phyloP scores from a whole-genome alignment of 306 rosid species.

The Oemleria cerasiformis region DNA sequence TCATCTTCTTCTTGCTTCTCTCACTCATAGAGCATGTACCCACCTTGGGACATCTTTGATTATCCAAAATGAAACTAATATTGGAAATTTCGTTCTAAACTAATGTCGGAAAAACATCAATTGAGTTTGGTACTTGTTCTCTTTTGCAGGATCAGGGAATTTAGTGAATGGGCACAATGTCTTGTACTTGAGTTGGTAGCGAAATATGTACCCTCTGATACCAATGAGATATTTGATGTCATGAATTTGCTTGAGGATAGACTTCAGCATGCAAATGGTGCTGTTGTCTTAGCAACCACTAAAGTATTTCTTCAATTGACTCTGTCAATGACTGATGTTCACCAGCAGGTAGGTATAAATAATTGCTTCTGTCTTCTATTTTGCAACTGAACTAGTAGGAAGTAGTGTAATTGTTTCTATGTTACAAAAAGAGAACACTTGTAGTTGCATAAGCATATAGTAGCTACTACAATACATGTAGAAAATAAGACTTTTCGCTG shows the following conservation, averaged over 20 bases:
- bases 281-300: conserved; percentile 92
- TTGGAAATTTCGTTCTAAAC: conserved; percentile 7
- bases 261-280: conserved; percentile 99
- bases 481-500: not conserved
- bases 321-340: conserved; percentile 95
- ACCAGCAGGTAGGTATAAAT: conserved; percentile 81
- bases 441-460: not conserved
- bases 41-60: conserved; percentile 5
- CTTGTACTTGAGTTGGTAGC: conserved; percentile 79
- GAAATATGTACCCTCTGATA: conserved; percentile 86
- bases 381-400: conserved; percentile 11
- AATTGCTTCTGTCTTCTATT: not conserved
- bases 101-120: conserved; percentile 8
- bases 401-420: not conserved
- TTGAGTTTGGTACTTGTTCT: conserved; percentile 20
- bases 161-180: conserved; percentile 98
- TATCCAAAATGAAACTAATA: conserved; percentile 16
- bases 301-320: conserved; percentile 96
- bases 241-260: conserved; percentile 99
- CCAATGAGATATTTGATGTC: conserved; percentile 86
- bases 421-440: conserved; percentile 2
- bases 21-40: not conserved
- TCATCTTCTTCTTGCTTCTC: not conserved
- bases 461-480: not conserved
- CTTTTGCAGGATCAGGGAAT: conserved; percentile 81